Percentiles rank a stretch among this genome's conserved stretches.
Conservation (phyloP, 192 early-diverging fungal species). For the Chytriomyces sp. region DNA sequence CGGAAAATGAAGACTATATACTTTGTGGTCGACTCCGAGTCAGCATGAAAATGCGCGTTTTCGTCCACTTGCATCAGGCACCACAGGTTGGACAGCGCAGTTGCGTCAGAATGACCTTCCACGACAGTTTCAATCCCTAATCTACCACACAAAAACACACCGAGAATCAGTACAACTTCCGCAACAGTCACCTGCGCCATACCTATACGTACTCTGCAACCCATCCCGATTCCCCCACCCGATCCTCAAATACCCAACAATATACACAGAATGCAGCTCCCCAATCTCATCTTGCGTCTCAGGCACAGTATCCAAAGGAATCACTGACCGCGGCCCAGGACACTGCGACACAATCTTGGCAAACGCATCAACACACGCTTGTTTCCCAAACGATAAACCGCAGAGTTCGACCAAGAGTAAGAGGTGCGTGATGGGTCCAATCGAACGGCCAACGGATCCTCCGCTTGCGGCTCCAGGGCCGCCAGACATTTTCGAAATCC, state of each 20-base stretch:
- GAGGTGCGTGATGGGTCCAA: not conserved
- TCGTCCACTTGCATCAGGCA: not conserved
- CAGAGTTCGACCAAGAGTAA: slow-evolving; percentile 20
- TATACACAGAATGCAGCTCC: slow-evolving; percentile 17
- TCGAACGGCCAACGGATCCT: not conserved
- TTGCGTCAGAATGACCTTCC: not conserved
- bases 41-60: not conserved
- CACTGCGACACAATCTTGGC: not conserved
- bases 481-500: not conserved
- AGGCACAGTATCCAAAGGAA: slow-evolving; percentile 24
- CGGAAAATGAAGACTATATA: not conserved
- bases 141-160: not conserved
- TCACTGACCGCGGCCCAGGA: not conserved
- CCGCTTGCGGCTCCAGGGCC: not conserved
- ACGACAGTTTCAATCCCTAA: not conserved
- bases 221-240: slow-evolving; percentile 13
- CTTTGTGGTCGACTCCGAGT: not conserved
- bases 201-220: not conserved
- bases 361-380: slow-evolving; percentile 5
- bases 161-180: not conserved
- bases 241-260: slow-evolving; percentile 20
- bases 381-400: slow-evolving; percentile 12
- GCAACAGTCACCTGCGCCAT: not conserved
- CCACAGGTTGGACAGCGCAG: not conserved
- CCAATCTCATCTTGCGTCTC: slow-evolving; percentile 5